Percentiles rank a stretch among this genome's conserved stretches.
Evolutionary conservation across 2,329 filamentous ascomycete species (phyloP).

Genomic region (Exophiala lecanii-corni): DNA sequence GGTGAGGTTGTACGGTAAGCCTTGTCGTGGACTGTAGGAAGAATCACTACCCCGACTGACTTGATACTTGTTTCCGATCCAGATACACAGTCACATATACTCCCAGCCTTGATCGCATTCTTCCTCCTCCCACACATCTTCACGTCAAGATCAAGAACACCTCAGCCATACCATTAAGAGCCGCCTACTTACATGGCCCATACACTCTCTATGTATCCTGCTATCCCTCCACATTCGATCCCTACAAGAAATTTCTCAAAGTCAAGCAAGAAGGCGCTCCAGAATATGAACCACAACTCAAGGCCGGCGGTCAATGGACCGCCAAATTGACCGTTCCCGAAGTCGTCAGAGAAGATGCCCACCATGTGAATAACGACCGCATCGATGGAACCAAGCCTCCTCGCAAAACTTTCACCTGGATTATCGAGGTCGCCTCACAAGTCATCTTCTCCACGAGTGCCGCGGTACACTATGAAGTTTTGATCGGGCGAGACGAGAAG

Average conservation of each 20-base stretch:
- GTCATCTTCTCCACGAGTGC: constrained; percentile 90
- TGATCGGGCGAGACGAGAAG: constrained; percentile 80
- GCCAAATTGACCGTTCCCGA: constrained; percentile 77
- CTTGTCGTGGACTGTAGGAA: neutral
- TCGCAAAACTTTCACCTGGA: constrained; percentile 67
- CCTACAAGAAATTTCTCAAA: constrained; percentile 70
- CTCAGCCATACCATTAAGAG: constrained; percentile 81
- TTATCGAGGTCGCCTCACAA: constrained; percentile 87
- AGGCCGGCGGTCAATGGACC: constrained; percentile 84
- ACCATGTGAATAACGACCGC: constrained; percentile 4
- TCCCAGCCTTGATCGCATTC: constrained; percentile 79
- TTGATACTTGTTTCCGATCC: neutral
- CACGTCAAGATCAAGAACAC: constrained; percentile 89
- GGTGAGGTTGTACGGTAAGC: constrained; percentile 84
- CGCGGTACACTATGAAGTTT: constrained; percentile 78
- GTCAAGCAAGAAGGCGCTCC: constrained; percentile 70
- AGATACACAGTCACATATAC: constrained; percentile 85
- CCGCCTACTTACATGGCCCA: constrained; percentile 92
- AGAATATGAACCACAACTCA: constrained; percentile 93
- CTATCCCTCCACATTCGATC: constrained; percentile 77
- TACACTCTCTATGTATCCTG: constrained; percentile 81
- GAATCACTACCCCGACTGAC: constrained; percentile 6
- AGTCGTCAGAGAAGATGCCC: constrained; percentile 52
- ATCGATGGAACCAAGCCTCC: constrained; percentile 40
- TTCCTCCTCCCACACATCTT: constrained; percentile 76